Evolutionary conservation across 192 early-diverging fungal species (phyloP).

Genomic region (Entomortierella chlamydospora): DNA sequence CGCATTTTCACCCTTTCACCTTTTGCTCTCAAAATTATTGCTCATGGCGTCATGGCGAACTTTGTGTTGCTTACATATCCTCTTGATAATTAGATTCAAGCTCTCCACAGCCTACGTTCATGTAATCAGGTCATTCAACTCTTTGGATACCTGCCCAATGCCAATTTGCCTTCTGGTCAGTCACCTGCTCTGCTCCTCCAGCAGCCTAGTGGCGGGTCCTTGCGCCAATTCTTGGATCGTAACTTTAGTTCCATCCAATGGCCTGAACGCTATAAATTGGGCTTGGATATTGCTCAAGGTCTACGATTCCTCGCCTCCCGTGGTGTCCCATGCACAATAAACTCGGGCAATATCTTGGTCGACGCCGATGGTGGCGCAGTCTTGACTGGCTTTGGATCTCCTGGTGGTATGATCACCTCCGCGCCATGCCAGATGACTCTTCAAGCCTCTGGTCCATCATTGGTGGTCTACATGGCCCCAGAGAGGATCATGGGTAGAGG

Average conservation of each 20-base stretch:
- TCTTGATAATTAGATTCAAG: constrained; percentile 28
- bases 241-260: constrained; percentile 34
- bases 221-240: constrained; percentile 37
- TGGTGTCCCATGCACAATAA: constrained; percentile 29
- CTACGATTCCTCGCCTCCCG: constrained; percentile 20
- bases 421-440: constrained; percentile 43
- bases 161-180: constrained; percentile 28
- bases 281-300: constrained; percentile 46
- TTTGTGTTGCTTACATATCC: background rate
- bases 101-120: constrained; percentile 35
- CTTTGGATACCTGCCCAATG: constrained; percentile 46
- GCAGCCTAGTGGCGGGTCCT: constrained; percentile 36
- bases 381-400: constrained; percentile 33
- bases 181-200: constrained; percentile 44
- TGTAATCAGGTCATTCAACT: constrained; percentile 46
- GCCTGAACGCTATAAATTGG: constrained; percentile 46
- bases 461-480: constrained; percentile 47
- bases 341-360: constrained; percentile 43
- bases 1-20: too few relatives aligned
- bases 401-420: constrained; percentile 22
- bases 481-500: constrained; percentile 23
- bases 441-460: constrained; percentile 24
- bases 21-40: background rate
- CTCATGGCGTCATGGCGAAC: too few relatives aligned
- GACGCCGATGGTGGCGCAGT: constrained; percentile 42